Percentiles rank a stretch among this genome's conserved stretches.
Evolutionary conservation across 2,329 filamentous ascomycete genomes (phyloP).

Genomic region (Diplodia intermedia): DNA sequence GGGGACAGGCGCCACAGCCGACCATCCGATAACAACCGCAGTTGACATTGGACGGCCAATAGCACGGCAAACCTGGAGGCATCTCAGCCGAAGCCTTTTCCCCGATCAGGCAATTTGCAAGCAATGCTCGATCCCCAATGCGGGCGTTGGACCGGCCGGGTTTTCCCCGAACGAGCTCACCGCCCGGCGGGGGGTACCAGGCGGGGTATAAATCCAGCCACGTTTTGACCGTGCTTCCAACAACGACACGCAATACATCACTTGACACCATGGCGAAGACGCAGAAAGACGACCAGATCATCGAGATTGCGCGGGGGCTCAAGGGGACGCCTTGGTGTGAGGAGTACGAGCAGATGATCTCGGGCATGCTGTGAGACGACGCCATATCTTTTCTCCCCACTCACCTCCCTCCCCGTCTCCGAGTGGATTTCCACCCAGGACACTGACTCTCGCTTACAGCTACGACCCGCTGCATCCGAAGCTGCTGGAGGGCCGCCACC

Average conservation of each 20-base stretch:
- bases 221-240: neutral
- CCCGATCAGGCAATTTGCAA: too few relatives aligned
- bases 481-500: neutral
- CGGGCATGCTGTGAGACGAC: neutral
- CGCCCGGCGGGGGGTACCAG: neutral
- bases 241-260: neutral
- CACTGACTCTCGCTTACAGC: neutral
- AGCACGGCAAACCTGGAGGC: too few relatives aligned
- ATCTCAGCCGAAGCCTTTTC: too few relatives aligned
- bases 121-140: too few relatives aligned
- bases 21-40: too few relatives aligned
- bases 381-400: neutral
- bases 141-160: neutral
- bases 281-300: constrained; percentile 3
- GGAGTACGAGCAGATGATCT: constrained; percentile 10
- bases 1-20: too few relatives aligned
- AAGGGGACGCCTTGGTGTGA: constrained; percentile 1
- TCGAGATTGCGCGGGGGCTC: neutral
- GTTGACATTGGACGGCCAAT: too few relatives aligned
- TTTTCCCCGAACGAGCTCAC: neutral
- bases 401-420: neutral
- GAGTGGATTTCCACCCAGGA: too few relatives aligned
- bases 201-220: neutral
- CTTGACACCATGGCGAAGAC: neutral
- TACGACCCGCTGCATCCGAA: neutral